Base-by-base conservation (phyloP, 2,329 filamentous ascomycete species). In the Triangularia verruculosa region DNA sequence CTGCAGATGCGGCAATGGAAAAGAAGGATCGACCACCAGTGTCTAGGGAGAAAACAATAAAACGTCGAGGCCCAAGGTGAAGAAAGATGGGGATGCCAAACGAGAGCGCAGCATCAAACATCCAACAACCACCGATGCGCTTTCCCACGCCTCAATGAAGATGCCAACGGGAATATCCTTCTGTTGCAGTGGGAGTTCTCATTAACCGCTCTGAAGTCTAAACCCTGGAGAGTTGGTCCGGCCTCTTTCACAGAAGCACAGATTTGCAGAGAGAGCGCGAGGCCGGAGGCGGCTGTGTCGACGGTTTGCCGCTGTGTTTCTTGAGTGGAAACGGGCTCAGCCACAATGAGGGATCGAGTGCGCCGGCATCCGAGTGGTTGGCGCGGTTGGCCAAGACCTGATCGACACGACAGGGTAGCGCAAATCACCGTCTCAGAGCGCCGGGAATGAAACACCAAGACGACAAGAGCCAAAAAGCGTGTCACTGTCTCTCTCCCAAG, bases 341-440 rank as follows among this genome's bases (percentile, higher is more conserved):
- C 66, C 66, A 67, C 66, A 67, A 57, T 62, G 39, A 53, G 57
- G 61, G 66, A 61, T 60, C 59, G 15, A 65, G 61, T 62, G 53
- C 59, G 52, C 65, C 17, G 56, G 54, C 56, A 60, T 59, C 57
- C 28, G 55, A 65, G 56, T 64, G 66, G 66, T 64, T 67, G 66
- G 56, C 39, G 17, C 39, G 39, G 57, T 25, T 47, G 57, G 66
- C 64, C 58, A 64, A 66, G 61, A 60, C 27, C 39, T 47, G 64
- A 65, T 65, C 65, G 63, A 57, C 65, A 43, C 8, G 15, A 30
- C 47, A 25, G 30, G 30, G 39, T 47, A 20, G 39, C 61, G 56
- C 55, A 34, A 39, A 59, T 53, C 58, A 39, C 30, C 24, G 61
- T 28, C 22, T 34, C 39, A 51, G 22, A 62, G 53, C 39, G 24